Percentiles rank a stretch among this genome's conserved stretches.
phyloP scores from a whole-genome alignment of 306 rosid species.

The Citrullus mucosospermus region DNA sequence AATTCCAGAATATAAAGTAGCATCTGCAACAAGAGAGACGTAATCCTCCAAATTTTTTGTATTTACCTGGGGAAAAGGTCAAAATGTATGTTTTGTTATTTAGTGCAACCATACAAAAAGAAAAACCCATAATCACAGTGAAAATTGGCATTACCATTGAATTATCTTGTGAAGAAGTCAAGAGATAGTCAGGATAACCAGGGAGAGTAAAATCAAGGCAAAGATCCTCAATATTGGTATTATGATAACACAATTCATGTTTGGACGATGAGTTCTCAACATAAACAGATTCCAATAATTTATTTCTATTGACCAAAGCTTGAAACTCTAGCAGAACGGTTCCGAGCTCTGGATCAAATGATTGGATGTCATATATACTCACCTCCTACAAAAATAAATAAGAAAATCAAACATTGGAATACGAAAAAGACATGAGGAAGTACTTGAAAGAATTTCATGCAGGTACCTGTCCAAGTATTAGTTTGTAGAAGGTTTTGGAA shows the following conservation, averaged over 20 bases:
- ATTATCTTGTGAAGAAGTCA: slow-evolving; percentile 41
- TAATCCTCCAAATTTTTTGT: slow-evolving; percentile 62
- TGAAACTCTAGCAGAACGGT: slow-evolving; percentile 68
- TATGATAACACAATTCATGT: slow-evolving; percentile 33
- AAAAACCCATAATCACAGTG: neutral
- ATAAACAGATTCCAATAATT: slow-evolving; percentile 26
- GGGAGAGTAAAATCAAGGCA: slow-evolving; percentile 92
- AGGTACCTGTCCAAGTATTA: slow-evolving; percentile 79
- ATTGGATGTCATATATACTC: slow-evolving; percentile 60
- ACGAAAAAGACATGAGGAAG: neutral
- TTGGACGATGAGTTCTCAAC: slow-evolving; percentile 26
- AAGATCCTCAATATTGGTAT: slow-evolving; percentile 74
- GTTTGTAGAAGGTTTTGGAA: slow-evolving; percentile 82
- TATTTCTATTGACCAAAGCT: slow-evolving; percentile 52
- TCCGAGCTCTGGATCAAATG: slow-evolving; percentile 85
- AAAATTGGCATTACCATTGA: slow-evolving; percentile 32
- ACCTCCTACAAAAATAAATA: slow-evolving; percentile 39
- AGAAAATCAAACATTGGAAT: slow-evolving; percentile 10
- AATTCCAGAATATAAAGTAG: slow-evolving; percentile 69
- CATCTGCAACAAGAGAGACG: slow-evolving; percentile 53
- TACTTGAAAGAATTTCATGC: slow-evolving; percentile 9
- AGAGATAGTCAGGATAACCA: slow-evolving; percentile 71
- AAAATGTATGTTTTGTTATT: neutral
- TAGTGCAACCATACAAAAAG: neutral
- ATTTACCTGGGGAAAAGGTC: slow-evolving; percentile 49